Evolutionary conservation across 1,284 basidiomycete species (phyloP), one percentile per base, ranked within the genome.

Genomic region (Veloboletus limbatus): DNA sequence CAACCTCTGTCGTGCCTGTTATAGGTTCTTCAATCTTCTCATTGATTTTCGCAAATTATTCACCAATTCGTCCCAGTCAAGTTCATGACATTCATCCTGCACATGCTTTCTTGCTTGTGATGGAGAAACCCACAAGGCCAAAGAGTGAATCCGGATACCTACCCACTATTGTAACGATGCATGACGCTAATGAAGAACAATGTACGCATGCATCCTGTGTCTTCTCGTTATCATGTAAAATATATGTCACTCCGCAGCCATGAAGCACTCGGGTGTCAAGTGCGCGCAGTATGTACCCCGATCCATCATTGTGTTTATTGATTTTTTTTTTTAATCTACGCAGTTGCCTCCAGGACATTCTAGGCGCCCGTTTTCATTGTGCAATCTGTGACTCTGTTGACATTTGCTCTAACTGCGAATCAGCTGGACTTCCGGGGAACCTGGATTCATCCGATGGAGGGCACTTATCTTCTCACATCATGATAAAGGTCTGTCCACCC

Each of bases 311-410:
- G 3, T 34, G 7, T 18, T 20, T 28, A 25, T 41, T 38, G 17
- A 53, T 31, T 25, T 24, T 32, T 28, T 13, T 10, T 26, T 7
- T n/a, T n/a, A n/a, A 9, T 43, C 31, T 6, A n/a, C 48, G 9
- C 59, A 95, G 92, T 60, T 96, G 92, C 62, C 71, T 89, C 53
- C 82, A 85, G 57, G 90, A 92, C 53, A 94, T 96, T 51, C 79
- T 94, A 20, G 92, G 92, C 14, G 89, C 91, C 14, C 78, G 89
- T 7, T 95, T 92, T 68, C 92, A 92, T 59, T 96, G 92, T 56
- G 88, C 88, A 8, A 82, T 90, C n/a, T 96, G 92, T 59, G 75
- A 81, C 43, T 75, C 78, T 10, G 76, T 91, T 24, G 88, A 91
- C 56, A 90, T 95, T 16, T 96, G 92, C 59, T 80, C 85, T 16